phyloP scores from a whole-genome alignment of 2,329 filamentous ascomycete species.

The Bretziella fagacearum region DNA sequence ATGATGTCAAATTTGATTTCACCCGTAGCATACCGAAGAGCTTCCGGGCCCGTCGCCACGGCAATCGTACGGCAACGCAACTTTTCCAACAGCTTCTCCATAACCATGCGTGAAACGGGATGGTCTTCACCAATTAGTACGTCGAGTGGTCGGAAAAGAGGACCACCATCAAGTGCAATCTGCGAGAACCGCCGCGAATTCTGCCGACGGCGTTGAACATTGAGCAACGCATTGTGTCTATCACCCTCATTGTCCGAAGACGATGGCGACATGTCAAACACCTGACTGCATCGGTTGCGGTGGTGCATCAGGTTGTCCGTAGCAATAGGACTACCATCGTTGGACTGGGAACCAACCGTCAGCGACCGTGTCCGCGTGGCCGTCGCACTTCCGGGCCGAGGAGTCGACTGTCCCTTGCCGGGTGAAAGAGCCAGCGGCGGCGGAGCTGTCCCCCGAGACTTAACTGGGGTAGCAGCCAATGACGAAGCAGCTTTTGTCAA shows the following conservation, averaged over 20 bases:
- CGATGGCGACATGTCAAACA: slow-evolving; percentile 91
- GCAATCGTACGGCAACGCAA: slow-evolving; percentile 86
- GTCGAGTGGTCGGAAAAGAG: slow-evolving; percentile 77
- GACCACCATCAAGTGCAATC: slow-evolving; percentile 61
- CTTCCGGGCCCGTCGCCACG: slow-evolving; percentile 77
- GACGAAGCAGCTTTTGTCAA: slow-evolving; percentile 44
- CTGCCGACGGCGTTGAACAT: slow-evolving; percentile 85
- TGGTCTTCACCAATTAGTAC: slow-evolving; percentile 96
- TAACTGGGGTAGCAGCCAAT: slow-evolving; percentile 38
- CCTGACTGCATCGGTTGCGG: slow-evolving; percentile 80
- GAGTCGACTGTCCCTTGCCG: slow-evolving; percentile 43
- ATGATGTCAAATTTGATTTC: slow-evolving; percentile 98
- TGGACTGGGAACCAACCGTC: slow-evolving; percentile 88
- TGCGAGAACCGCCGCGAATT: slow-evolving; percentile 89
- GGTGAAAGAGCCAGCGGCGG: slow-evolving; percentile 40
- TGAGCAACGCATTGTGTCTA: slow-evolving; percentile 73
- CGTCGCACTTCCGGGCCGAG: slow-evolving; percentile 43
- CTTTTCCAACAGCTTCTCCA: slow-evolving; percentile 95
- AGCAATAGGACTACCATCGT: slow-evolving; percentile 66
- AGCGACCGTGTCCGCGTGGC: slow-evolving; percentile 60
- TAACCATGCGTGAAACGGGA: slow-evolving; percentile 91
- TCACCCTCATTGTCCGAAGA: slow-evolving; percentile 96
- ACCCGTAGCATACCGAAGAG: slow-evolving; percentile 82
- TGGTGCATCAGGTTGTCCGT: slow-evolving; percentile 55
- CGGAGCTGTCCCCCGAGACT: slow-evolving; percentile 35